Conservation (phyloP, 2,329 filamentous ascomycete species). For the Hypoxylon sp. region DNA sequence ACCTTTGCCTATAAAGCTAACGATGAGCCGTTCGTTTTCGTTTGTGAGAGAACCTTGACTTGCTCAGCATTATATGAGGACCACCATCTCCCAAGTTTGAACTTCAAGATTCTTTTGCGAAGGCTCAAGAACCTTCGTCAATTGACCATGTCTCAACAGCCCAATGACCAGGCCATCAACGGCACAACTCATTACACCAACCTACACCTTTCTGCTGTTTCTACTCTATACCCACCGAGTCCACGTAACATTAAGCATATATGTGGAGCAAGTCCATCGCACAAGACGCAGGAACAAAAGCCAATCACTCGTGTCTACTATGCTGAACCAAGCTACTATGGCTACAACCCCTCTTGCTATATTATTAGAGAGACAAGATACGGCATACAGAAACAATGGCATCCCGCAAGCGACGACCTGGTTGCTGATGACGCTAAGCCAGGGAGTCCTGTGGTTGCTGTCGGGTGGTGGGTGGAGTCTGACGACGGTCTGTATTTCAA, state of each 20-base stretch:
- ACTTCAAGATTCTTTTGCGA: not conserved
- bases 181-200: slow-evolving; percentile 6
- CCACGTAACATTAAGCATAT: slow-evolving; percentile 8
- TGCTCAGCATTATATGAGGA: not conserved
- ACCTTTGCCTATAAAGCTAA: not conserved
- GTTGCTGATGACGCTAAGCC: slow-evolving; percentile 14
- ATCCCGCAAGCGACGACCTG: slow-evolving; percentile 15
- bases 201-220: slow-evolving; percentile 21
- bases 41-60: not conserved
- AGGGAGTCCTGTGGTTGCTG: slow-evolving; percentile 13
- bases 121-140: not conserved
- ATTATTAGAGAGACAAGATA: slow-evolving; percentile 24
- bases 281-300: slow-evolving; percentile 1
- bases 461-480: slow-evolving; percentile 17
- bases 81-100: not conserved
- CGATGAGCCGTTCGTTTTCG: not conserved
- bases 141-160: not conserved
- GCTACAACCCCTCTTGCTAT: slow-evolving; percentile 10
- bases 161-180: not conserved
- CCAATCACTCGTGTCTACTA: slow-evolving; percentile 20
- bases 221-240: slow-evolving; percentile 14
- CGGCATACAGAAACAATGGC: slow-evolving; percentile 1
- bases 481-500: not conserved
- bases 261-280: slow-evolving; percentile 2
- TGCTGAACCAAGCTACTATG: slow-evolving; percentile 13